Base-by-base conservation (phyloP, 352 stramenopile species). In the Phytopythium aichiense region DNA sequence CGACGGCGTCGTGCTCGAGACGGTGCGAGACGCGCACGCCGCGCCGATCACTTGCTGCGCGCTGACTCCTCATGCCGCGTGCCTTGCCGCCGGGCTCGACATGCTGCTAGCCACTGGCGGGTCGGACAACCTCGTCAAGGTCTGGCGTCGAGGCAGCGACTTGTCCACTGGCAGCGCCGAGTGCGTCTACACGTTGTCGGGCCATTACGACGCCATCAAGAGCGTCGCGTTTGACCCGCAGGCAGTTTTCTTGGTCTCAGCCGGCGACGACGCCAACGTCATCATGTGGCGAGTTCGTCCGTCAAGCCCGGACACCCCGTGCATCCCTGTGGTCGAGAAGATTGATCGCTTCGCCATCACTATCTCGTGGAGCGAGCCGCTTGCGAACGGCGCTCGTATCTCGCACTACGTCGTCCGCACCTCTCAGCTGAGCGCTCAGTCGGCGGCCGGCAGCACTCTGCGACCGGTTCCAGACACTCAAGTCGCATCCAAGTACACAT, bases 121-220 rank as follows among this genome's bases (percentile, higher is more conserved):
- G 9, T 79, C 76, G 22, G 81, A 88, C 63, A 88, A 88, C 28
- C 55, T 86, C n/a, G 72, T 88, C 28, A 90, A 88, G 59, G 66
- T 90, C 0, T 88, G 81, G 81, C 60, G 68, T 4, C 63, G 68
- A 30, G 48, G 54, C 31, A 58, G 18, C 25, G 28, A 54, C 25
- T 25, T 54, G 7, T 7, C 7, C 23, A 54, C 25, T 2, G 48
- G 33, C 12, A 64, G 55, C 4, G 50, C 69, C 0, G 68, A 87
- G 48, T 84, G 71, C 25, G 59, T 88, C 16, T 87, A 71, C 58
- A 65, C 68, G 30, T 52, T 90, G 37, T 57, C 65, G 6, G 81
- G 81, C 13, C 79, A 90, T 55, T 82, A 79, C 31, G 81, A 90
- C 23, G 51, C 66, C 4, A 61, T 84, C 20, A 62, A 60, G 30